Base-by-base conservation (phyloP, 441 rosid species). In the Codiaeum variegatum region DNA sequence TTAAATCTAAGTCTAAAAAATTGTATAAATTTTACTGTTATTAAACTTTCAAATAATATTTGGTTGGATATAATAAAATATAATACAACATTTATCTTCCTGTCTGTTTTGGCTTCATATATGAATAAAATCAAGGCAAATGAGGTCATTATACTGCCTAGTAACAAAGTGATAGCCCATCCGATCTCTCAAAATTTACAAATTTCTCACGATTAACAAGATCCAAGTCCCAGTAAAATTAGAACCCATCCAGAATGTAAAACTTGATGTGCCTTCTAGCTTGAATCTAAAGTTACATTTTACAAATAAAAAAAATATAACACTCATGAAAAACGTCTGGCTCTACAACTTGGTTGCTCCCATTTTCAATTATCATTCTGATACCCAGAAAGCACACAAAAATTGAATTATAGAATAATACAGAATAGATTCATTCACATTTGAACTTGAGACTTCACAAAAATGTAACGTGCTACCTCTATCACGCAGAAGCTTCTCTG, bases 251-350 rank as follows among this genome's bases (percentile, higher is more conserved):
- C n/a, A 31, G 8, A 3, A 1, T 3, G 28, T 13, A 10, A 60
- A 62, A 18, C 40, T 18, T 40, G 44, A 40, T 8, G 0, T 8
- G 0, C 13, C 11, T 40, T 9, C 13, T n/a, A 3, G 55, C n/a
- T 49, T 49, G 55, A 16, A 49, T 49, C 55, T 5, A 16, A 8
- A 42, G 47, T 42, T 42, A 16, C 49, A 10, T 66, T n/a, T n/a
- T 6, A 73, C 51, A 73, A 73, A 66, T 73, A 34, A 73, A 73
- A 73, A 56, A 66, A 66, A 73, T 73, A 56, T 12, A 31, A 16
- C 15, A 38, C 56, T 36, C 47, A 55, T 18, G 36, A 64, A 65
- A 42, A 16, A 40, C 4, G 16, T 49, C 40, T 32, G 59, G 64
- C 60, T 75, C 44, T 16, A 54, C 78, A 63, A 28, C 56, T 51